Evolutionary conservation across 495 filamentous ascomycete genomes (phyloP).

Genomic region (Trichoderma orchidacearum): DNA sequence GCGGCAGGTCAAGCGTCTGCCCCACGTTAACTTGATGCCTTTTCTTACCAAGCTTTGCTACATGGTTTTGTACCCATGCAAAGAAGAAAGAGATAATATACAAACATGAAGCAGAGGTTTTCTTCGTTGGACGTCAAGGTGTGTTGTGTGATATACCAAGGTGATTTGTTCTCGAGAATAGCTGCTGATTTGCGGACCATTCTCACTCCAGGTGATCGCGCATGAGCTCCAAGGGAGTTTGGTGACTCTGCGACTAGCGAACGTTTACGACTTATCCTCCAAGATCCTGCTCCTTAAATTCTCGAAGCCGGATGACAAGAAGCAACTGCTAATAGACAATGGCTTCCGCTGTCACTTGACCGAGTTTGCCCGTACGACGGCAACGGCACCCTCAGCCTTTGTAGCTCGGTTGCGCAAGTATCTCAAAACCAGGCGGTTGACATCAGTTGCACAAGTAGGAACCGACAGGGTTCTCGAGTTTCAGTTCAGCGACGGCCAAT

Average conservation of each 20-base stretch:
- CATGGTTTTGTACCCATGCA: neutral
- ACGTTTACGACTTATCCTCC: slow-evolving; percentile 90
- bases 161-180: neutral
- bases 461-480: slow-evolving; percentile 91
- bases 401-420: slow-evolving; percentile 72
- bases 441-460: slow-evolving; percentile 68
- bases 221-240: slow-evolving; percentile 74
- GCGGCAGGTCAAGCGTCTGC: neutral
- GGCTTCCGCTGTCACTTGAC: slow-evolving; percentile 95
- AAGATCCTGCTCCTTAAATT: slow-evolving; percentile 91
- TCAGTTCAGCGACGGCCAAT: slow-evolving; percentile 80
- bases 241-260: slow-evolving; percentile 66
- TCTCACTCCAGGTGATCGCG: slow-evolving; percentile 57
- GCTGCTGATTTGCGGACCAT: slow-evolving; percentile 4
- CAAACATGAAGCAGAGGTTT: slow-evolving; percentile 91
- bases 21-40: neutral
- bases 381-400: slow-evolving; percentile 70
- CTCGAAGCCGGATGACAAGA: slow-evolving; percentile 70
- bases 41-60: neutral
- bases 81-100: neutral
- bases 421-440: slow-evolving; percentile 75
- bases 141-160: slow-evolving; percentile 4
- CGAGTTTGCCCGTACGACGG: slow-evolving; percentile 71
- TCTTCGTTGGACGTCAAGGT: slow-evolving; percentile 87
- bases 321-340: slow-evolving; percentile 83